These are phyloP conservation scores for Trichocladium antarcticum DNA, from an alignment of 495 filamentous ascomycete genomes.

Conservation along the genomic window DNA sequence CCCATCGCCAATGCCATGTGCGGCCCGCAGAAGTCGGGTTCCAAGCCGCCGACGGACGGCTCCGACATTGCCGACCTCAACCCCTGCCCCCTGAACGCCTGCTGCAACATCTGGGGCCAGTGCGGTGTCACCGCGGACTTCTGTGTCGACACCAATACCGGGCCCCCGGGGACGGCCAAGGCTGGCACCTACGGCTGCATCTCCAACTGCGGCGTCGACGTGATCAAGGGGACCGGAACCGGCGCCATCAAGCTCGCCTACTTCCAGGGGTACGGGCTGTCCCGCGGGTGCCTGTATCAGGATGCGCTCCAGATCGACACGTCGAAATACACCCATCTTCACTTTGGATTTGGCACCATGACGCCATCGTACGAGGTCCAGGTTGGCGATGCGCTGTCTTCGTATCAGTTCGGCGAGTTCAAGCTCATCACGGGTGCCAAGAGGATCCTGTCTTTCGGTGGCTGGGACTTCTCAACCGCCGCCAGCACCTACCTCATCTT, in stretches of 20 bases:
- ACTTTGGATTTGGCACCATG: slow-evolving; percentile 25
- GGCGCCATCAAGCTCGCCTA: slow-evolving; percentile 17
- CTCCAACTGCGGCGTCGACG: slow-evolving; percentile 36
- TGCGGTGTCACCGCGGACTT: slow-evolving; percentile 41
- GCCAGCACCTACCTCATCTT: slow-evolving; percentile 17
- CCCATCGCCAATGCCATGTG: slow-evolving; percentile 30
- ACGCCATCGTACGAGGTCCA: slow-evolving; percentile 12
- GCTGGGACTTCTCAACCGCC: slow-evolving; percentile 26
- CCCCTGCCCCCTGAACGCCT: slow-evolving; percentile 30
- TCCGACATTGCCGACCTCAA: slow-evolving; percentile 20
- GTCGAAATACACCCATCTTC: slow-evolving; percentile 21
- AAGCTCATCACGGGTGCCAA: slow-evolving; percentile 14
- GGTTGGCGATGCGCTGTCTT: neutral
- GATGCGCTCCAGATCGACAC: too few relatives aligned
- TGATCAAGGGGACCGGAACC: too few relatives aligned
- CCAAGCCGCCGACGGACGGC: slow-evolving; percentile 10
- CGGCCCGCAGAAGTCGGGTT: slow-evolving; percentile 35
- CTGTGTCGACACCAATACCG: slow-evolving; percentile 30
- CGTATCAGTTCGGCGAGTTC: slow-evolving; percentile 15
- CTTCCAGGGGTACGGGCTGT: slow-evolving; percentile 22
- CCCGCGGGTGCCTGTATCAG: slow-evolving; percentile 17
- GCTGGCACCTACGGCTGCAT: slow-evolving; percentile 35
- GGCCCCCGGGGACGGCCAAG: slow-evolving; percentile 29
- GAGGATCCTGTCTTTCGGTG: slow-evolving; percentile 32
- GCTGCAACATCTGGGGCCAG: slow-evolving; percentile 35